Conservation (phyloP, 352 stramenopile genomes). For the Globisporangium ultimum region DNA sequence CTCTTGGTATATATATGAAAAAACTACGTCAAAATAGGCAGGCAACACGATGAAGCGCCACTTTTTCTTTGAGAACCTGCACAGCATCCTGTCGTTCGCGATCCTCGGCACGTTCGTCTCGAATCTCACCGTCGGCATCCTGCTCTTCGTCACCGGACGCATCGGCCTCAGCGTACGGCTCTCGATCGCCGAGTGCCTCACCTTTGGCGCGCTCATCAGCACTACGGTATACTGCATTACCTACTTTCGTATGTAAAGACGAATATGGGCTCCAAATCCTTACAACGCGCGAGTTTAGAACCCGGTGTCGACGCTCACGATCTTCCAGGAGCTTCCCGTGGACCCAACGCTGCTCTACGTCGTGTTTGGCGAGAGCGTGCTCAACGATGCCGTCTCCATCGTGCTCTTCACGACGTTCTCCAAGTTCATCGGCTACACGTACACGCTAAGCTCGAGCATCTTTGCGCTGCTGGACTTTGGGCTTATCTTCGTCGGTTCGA, state of each 20-base stretch:
- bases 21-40: neutral
- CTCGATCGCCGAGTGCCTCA: conserved; percentile 85
- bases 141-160: conserved; percentile 71
- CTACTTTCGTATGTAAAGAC: neutral
- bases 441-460: conserved; percentile 69
- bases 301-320: conserved; percentile 88
- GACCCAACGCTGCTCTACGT: conserved; percentile 93
- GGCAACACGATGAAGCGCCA: conserved; percentile 89
- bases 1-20: neutral
- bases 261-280: neutral
- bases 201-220: conserved; percentile 91
- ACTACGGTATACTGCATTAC: conserved; percentile 46
- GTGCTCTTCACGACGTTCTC: conserved; percentile 92
- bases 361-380: conserved; percentile 93
- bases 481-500: conserved; percentile 88
- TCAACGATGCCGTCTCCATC: conserved; percentile 93
- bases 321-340: conserved; percentile 88
- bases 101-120: conserved; percentile 90
- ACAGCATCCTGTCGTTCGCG: conserved; percentile 87
- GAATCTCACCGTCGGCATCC: conserved; percentile 75
- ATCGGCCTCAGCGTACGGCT: conserved; percentile 60
- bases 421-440: conserved; percentile 89
- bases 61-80: conserved; percentile 92
- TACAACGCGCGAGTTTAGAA: conserved; percentile 30
- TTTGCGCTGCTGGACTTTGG: conserved; percentile 88